Evolutionary conservation across 1,139 yeast genomes (phyloP).

Genomic region (Yamadazyma sp.): DNA sequence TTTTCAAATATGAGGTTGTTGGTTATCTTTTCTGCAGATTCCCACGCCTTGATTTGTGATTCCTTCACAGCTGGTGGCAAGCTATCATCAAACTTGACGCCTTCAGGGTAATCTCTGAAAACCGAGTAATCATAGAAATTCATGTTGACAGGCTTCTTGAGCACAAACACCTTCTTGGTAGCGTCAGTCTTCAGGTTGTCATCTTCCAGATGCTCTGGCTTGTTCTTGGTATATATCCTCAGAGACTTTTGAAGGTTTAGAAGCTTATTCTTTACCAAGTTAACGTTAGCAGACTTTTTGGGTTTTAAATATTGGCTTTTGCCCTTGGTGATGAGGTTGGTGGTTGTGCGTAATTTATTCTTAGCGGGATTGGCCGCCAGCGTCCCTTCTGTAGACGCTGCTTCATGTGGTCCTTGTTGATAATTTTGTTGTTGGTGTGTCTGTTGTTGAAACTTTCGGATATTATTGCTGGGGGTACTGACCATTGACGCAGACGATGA

Average conservation of each 20-base stretch:
- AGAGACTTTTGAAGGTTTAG: constrained; percentile 30
- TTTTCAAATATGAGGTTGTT: constrained; percentile 37
- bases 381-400: constrained; percentile 2
- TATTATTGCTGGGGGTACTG: constrained; percentile 35
- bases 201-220: constrained; percentile 6
- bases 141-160: constrained; percentile 21
- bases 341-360: constrained; percentile 8
- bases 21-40: constrained; percentile 43
- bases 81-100: constrained; percentile 18
- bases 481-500: constrained; percentile 32
- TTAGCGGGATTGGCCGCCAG: background rate
- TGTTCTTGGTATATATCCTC: constrained; percentile 14
- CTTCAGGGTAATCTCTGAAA: constrained; percentile 22
- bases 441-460: constrained; percentile 24
- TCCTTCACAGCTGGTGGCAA: constrained; percentile 28
- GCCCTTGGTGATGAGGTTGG: constrained; percentile 12
- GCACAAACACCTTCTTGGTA: constrained; percentile 14
- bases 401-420: constrained; percentile 7
- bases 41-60: constrained; percentile 50
- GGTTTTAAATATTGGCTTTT: constrained; percentile 13
- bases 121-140: constrained; percentile 27
- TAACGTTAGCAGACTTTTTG: constrained; percentile 22
- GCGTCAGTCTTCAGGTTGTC: constrained; percentile 10
- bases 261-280: constrained; percentile 28
- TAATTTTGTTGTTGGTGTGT: constrained; percentile 15